Evolutionary conservation across 208 protist species (phyloP).

Genomic region (Novymonas esmeraldas): DNA sequence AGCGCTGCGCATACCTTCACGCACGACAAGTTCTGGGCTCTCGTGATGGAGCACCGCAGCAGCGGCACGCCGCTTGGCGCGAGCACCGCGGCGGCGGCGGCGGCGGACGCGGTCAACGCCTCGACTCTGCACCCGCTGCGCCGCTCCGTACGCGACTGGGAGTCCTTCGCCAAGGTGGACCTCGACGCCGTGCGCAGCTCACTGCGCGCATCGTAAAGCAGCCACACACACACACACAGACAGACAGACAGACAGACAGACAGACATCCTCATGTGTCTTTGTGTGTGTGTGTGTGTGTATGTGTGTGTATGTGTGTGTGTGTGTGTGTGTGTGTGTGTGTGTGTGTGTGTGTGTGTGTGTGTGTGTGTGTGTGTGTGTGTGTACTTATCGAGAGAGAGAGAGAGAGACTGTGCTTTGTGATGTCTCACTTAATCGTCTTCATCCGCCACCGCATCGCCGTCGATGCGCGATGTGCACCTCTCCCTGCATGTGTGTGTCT

Average conservation of each 20-base stretch:
- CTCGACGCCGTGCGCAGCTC: conserved; percentile 1
- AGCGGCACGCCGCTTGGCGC: conserved; percentile 12
- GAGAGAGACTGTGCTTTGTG: too few relatives aligned
- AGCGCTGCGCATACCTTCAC: conserved; percentile 7
- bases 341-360: too few relatives aligned
- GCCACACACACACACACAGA: neutral
- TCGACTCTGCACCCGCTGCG: conserved; percentile 8
- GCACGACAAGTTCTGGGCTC: conserved; percentile 17
- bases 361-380: too few relatives aligned
- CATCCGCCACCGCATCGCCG: too few relatives aligned
- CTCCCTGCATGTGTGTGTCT: too few relatives aligned
- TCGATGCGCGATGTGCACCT: too few relatives aligned
- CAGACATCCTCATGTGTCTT: too few relatives aligned
- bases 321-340: too few relatives aligned
- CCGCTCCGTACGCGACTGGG: conserved; percentile 22
- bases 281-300: too few relatives aligned
- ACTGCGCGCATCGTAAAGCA: neutral
- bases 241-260: neutral
- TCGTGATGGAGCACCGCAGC: conserved; percentile 10
- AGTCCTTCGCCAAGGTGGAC: conserved; percentile 16
- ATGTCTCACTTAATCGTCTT: too few relatives aligned
- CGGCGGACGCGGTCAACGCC: neutral
- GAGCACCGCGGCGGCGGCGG: neutral
- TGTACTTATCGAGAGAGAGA: too few relatives aligned
- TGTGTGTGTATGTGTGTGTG: too few relatives aligned